phyloP scores from a whole-genome alignment of 768 basidiomycete genomes.

The Agaricus sinodeliciosus region DNA sequence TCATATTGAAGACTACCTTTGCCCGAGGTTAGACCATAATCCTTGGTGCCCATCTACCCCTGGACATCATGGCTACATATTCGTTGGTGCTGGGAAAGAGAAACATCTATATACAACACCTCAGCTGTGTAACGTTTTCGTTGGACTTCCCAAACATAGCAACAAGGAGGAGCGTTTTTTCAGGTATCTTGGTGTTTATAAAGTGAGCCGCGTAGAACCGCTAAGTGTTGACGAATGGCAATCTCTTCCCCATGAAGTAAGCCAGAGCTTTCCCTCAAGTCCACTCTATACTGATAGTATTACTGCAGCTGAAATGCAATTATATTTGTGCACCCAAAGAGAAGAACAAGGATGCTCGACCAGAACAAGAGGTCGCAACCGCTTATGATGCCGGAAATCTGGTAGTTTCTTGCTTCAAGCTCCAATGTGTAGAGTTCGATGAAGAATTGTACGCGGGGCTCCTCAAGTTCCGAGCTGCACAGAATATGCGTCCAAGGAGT shows the following conservation, averaged over 20 bases:
- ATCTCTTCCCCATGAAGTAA: constrained; percentile 32
- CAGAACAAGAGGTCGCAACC: constrained; percentile 26
- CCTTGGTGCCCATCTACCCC: constrained; percentile 46
- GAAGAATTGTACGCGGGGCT: constrained; percentile 29
- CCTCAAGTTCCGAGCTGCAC: background rate
- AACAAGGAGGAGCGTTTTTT: constrained; percentile 25
- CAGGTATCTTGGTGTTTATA: constrained; percentile 41
- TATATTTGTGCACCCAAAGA: constrained; percentile 33
- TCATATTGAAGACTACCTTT: constrained; percentile 35
- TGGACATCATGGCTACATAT: constrained; percentile 49
- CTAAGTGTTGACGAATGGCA: constrained; percentile 42
- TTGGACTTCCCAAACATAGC: constrained; percentile 28
- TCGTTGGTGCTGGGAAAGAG: constrained; percentile 45
- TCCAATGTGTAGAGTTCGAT: constrained; percentile 41
- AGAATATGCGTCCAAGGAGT: background rate
- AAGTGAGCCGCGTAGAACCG: constrained; percentile 32
- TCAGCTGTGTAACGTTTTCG: constrained; percentile 38
- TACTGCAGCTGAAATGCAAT: constrained; percentile 23
- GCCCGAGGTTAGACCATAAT: constrained; percentile 44
- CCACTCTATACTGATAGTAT: constrained; percentile 1
- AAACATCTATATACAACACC: constrained; percentile 32
- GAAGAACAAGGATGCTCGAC: constrained; percentile 28
- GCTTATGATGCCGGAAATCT: constrained; percentile 39
- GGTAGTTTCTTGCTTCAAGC: constrained; percentile 40
- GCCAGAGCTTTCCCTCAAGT: constrained; percentile 2